Base-by-base conservation (phyloP, 164 flowering plant genomes). In the Tetracentron sinense region DNA sequence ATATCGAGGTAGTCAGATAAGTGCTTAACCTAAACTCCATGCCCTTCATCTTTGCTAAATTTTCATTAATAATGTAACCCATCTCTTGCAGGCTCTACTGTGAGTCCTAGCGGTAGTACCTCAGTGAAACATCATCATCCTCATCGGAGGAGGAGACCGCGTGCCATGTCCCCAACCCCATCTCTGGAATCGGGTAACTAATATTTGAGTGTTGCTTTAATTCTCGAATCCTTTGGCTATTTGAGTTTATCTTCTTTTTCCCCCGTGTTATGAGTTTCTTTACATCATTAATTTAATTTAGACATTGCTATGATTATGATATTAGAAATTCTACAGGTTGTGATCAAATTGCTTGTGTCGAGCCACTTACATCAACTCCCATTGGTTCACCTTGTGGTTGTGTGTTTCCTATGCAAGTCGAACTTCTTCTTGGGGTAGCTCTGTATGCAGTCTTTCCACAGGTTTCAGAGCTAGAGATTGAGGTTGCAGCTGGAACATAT, bases 301-400 rank as follows among this genome's bases (percentile, higher is more conserved):
- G 66, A 27, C 11, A 49, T 26, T 69, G 48, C 30, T 63, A 52
- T 58, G 53, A 60, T 22, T 30, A 29, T 65, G 30, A 60, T 25
- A 44, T 52, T 42, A 30, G 44, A 54, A 42, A 28, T 20, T 56
- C 46, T 76, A 66, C 89, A 91, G 99, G 88, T 62, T 94, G 99
- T 75, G 89, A 78, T 64, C 93, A 88, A 75, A 78, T 69, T 30
- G 57, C 66, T 42, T 94, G 99, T 65, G 56, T 62, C 55, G 96
- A 89, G 60, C 97, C 97, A 23, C 78, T 82, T 26, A 85, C 96
- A 54, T 60, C 92, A 31, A 75, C 89, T 69, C 96, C 97, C 48
- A 76, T 81, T 74, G 94, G 90, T 62, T 86, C 99, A 60, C 95
- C 97, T 33, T 94, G 99, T 73, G 91, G 88, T 31, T 94, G 99